Evolutionary conservation across 805 yeast genomes (phyloP).

Genomic region (Metschnikowia lunata): DNA sequence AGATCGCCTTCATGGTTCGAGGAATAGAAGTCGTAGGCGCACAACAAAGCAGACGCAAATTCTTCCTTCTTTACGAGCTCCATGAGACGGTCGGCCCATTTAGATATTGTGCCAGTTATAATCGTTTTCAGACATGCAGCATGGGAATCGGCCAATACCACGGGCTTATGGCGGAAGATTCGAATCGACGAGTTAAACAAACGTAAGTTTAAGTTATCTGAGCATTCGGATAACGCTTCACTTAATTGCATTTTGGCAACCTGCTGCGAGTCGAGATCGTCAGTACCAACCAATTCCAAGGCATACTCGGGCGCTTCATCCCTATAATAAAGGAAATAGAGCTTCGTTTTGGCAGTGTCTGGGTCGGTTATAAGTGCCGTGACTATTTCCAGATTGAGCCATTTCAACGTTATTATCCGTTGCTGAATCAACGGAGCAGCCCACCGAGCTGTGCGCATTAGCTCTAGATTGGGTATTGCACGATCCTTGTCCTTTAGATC

Average conservation of each 20-base stretch:
- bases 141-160: slow-evolving; percentile 17
- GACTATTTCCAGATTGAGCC: slow-evolving; percentile 40
- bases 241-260: slow-evolving; percentile 16
- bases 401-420: slow-evolving; percentile 47
- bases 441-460: slow-evolving; percentile 25
- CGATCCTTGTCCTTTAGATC: slow-evolving; percentile 38
- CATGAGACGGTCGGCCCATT: slow-evolving; percentile 66
- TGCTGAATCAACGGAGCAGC: slow-evolving; percentile 6
- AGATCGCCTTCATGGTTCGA: slow-evolving; percentile 44
- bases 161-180: slow-evolving; percentile 22
- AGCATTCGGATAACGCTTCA: slow-evolving; percentile 54
- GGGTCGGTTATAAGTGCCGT: slow-evolving; percentile 19
- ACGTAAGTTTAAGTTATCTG: slow-evolving; percentile 19
- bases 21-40: slow-evolving; percentile 49
- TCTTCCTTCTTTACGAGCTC: slow-evolving; percentile 44
- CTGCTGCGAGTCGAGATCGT: slow-evolving; percentile 10
- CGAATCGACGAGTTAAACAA: slow-evolving; percentile 19
- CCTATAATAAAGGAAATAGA: slow-evolving; percentile 8
- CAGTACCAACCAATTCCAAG: slow-evolving; percentile 8
- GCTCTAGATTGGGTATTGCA: slow-evolving; percentile 26
- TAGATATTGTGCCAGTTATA: slow-evolving; percentile 54
- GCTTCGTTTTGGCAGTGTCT: slow-evolving; percentile 2
- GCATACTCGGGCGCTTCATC: not conserved
- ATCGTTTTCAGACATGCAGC: slow-evolving; percentile 28
- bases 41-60: slow-evolving; percentile 53